Evolutionary conservation across 2,329 filamentous ascomycete genomes (phyloP).

Genomic region (Scedosporium dehoogii): DNA sequence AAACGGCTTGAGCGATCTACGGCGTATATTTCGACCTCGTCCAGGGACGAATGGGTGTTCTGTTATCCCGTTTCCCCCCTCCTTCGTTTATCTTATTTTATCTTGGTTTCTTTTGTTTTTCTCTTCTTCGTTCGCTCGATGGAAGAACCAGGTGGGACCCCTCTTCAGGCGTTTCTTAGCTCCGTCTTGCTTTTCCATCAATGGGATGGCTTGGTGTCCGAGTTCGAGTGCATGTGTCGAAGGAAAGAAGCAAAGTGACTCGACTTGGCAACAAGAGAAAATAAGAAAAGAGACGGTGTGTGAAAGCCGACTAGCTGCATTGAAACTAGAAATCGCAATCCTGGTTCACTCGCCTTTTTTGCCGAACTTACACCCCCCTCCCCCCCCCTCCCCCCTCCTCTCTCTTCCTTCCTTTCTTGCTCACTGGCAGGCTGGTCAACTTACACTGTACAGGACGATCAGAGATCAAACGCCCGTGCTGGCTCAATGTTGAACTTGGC

Average conservation of each 20-base stretch:
- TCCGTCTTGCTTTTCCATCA: background rate
- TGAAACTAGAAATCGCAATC: background rate
- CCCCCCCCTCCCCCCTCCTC: background rate
- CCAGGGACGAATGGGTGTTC: too few relatives aligned
- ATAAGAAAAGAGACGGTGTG: background rate
- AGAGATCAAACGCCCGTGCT: too few relatives aligned
- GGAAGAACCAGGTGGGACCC: background rate
- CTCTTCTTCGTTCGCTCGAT: background rate
- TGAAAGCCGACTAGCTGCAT: background rate
- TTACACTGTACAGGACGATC: background rate
- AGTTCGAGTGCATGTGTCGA: background rate
- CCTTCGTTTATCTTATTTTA: too few relatives aligned
- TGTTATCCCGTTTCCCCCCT: too few relatives aligned
- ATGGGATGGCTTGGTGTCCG: background rate
- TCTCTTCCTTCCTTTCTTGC: background rate
- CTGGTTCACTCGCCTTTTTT: background rate
- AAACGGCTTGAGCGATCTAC: background rate
- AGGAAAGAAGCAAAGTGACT: background rate
- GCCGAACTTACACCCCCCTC: background rate
- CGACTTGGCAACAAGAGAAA: background rate
- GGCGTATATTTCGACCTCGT: too few relatives aligned
- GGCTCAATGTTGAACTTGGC: too few relatives aligned
- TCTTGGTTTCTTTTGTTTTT: too few relatives aligned
- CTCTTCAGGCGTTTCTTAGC: background rate
- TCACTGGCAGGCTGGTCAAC: background rate